These are phyloP conservation scores for Cadophora sp. DNA, from an alignment of 2,329 filamentous ascomycete species.

Conservation along the genomic window DNA sequence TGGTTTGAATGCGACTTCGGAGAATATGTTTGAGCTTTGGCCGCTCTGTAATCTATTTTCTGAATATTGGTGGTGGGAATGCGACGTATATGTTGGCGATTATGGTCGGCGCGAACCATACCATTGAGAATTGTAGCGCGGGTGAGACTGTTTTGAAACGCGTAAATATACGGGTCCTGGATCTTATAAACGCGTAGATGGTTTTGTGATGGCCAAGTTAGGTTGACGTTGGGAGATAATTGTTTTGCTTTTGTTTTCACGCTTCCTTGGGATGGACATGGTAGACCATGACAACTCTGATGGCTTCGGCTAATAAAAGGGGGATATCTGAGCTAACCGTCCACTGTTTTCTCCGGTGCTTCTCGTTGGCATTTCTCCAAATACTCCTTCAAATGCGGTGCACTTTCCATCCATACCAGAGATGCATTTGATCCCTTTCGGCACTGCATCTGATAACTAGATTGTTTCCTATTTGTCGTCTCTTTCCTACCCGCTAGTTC, in stretches of 20 bases:
- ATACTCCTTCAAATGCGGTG: not conserved
- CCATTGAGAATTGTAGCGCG: constrained; percentile 5
- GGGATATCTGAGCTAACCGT: no score
- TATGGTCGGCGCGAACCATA: not conserved
- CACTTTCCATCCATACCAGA: not conserved
- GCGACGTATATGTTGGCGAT: not conserved
- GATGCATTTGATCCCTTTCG: not conserved
- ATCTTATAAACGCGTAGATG: not conserved
- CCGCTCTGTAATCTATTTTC: not conserved
- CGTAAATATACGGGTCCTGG: not conserved
- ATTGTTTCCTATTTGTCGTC: not conserved
- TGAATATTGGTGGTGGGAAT: not conserved
- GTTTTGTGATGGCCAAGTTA: not conserved
- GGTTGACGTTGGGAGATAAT: not conserved
- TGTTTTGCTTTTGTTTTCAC: not conserved
- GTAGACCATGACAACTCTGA: no score
- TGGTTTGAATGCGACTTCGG: not conserved
- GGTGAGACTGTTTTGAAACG: constrained; percentile 13
- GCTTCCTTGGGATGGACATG: no score
- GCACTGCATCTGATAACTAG: not conserved
- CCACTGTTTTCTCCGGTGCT: not conserved
- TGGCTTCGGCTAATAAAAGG: no score
- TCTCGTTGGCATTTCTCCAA: not conserved
- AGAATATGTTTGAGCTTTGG: constrained; percentile 11
- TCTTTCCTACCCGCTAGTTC: not conserved